Conservation (phyloP, 345 rosid species). For the Corchorus olitorius region DNA sequence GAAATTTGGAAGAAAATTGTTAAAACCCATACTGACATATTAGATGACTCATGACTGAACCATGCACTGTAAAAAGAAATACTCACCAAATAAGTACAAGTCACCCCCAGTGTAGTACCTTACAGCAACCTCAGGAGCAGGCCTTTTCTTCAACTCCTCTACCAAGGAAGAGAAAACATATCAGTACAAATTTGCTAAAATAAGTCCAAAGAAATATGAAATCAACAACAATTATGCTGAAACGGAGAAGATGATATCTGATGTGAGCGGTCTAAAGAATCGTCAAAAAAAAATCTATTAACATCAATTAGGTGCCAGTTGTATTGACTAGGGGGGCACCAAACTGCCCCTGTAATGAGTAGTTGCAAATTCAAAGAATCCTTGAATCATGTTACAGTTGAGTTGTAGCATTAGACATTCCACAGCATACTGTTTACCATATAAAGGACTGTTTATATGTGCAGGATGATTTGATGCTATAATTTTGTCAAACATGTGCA, state of each 20-base stretch:
- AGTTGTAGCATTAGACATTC: not conserved
- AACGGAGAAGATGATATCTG: not conserved
- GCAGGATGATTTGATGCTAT: not conserved
- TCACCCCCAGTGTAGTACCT: slow-evolving; percentile 91
- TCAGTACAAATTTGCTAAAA: not conserved
- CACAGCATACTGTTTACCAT: not conserved
- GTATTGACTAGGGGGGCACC: not conserved
- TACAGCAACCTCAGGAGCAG: slow-evolving; percentile 91
- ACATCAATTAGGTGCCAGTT: not conserved
- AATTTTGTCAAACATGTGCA: not conserved
- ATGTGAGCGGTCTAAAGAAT: not conserved
- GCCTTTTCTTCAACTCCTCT: slow-evolving; percentile 84
- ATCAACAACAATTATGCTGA: not conserved
- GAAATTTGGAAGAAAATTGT: slow-evolving; percentile 20
- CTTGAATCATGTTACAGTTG: not conserved
- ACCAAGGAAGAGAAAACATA: slow-evolving; percentile 17
- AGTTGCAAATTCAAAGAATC: not conserved
- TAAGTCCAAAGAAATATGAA: not conserved
- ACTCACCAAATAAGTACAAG: slow-evolving; percentile 87
- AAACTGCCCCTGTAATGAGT: not conserved
- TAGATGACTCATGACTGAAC: not conserved
- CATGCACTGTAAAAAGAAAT: slow-evolving; percentile 8
- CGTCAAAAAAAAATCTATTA: not conserved
- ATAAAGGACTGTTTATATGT: not conserved
- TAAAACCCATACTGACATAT: not conserved